These are phyloP conservation scores for Coniochaeta sp. DNA, from an alignment of 2,329 filamentous ascomycete species.

Conservation along the genomic window DNA sequence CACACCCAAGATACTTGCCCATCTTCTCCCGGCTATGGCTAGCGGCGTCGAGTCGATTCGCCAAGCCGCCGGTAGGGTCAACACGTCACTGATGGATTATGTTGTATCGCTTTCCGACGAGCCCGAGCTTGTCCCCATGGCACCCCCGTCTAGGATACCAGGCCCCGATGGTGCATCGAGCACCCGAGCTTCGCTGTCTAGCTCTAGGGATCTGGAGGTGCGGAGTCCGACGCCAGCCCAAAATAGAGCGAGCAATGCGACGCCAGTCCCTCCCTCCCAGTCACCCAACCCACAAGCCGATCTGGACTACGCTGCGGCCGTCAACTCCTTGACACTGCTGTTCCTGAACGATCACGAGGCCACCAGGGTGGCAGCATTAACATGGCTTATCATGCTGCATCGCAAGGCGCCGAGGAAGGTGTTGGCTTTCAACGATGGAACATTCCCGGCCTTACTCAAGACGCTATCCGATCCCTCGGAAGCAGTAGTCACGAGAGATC, in stretches of 20 bases:
- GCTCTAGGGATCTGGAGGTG: constrained; percentile 45
- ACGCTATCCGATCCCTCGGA: constrained; percentile 94
- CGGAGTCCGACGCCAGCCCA: constrained; percentile 44
- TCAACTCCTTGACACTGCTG: constrained; percentile 84
- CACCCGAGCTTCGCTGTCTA: constrained; percentile 45
- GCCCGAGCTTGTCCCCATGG: constrained; percentile 29
- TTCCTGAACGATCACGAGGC: constrained; percentile 97
- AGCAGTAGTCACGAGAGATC: constrained; percentile 88
- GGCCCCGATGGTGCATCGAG: constrained; percentile 39
- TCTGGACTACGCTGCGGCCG: constrained; percentile 92
- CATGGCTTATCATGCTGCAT: constrained; percentile 97
- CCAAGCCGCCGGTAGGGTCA: constrained; percentile 81
- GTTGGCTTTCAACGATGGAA: constrained; percentile 92
- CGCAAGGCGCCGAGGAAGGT: constrained; percentile 90
- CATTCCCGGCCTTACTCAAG: constrained; percentile 91
- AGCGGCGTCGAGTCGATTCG: constrained; percentile 86
- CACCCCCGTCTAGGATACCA: constrained; percentile 29
- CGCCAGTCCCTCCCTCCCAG: constrained; percentile 28
- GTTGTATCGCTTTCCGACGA: constrained; percentile 87
- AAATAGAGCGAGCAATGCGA: constrained; percentile 27
- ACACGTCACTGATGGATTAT: constrained; percentile 86
- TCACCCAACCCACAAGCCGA: constrained; percentile 51
- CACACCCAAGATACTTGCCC: constrained; percentile 83
- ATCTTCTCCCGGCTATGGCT: constrained; percentile 89
- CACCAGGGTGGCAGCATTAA: constrained; percentile 85